Conservation (phyloP, 768 basidiomycete species). For the Kwoniella sp. region DNA sequence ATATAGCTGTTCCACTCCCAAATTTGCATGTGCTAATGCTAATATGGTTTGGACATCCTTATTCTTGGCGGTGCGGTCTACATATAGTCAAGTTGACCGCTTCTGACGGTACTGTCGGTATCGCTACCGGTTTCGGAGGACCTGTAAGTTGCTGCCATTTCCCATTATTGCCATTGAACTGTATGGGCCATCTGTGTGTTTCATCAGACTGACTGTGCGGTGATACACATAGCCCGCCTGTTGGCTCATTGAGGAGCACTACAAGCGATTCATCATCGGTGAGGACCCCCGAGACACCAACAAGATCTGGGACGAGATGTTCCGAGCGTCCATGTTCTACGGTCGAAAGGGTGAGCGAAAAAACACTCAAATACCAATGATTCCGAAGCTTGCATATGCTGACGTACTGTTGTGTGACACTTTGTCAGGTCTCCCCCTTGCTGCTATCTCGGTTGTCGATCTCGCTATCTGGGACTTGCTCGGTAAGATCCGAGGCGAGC, state of each 20-base stretch:
- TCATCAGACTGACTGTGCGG: no score
- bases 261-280: constrained; percentile 57
- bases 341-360: constrained; percentile 52
- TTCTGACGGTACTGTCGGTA: constrained; percentile 56
- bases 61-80: no score
- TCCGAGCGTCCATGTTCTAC: constrained; percentile 57
- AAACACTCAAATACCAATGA: no score
- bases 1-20: no score
- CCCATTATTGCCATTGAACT: no score
- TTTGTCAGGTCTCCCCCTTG: constrained; percentile 50
- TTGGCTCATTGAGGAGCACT: constrained; percentile 58
- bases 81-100: constrained; percentile 55
- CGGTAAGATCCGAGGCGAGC: constrained; percentile 57
- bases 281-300: constrained; percentile 57
- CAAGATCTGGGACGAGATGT: constrained; percentile 58
- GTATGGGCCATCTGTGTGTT: no score
- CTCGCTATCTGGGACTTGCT: constrained; percentile 58
- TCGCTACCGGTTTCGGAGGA: constrained; percentile 57
- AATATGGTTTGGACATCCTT: no score
- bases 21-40: no score
- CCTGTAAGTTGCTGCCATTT: constrained; percentile 21
- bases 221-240: constrained; percentile 48
- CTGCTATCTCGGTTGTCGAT: constrained; percentile 57
- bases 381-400: not conserved
- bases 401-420: not conserved